Evolutionary conservation across 768 basidiomycete species (phyloP).

Genomic region (Amanita muscaria): DNA sequence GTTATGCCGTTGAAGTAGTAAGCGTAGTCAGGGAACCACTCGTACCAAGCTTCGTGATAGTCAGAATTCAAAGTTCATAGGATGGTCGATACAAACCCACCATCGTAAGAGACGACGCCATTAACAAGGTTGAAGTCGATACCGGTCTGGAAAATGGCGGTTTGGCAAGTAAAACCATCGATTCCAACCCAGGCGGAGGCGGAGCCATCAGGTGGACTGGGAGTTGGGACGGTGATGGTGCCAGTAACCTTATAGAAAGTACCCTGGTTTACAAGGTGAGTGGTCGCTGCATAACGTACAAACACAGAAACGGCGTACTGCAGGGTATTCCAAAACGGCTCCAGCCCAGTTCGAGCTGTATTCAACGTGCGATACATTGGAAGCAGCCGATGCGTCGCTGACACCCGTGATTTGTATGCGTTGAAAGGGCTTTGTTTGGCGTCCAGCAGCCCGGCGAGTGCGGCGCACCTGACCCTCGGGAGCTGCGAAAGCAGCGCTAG

Average conservation of each 20-base stretch:
- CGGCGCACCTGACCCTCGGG: not conserved
- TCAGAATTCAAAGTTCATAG: too few relatives aligned
- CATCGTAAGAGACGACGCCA: not conserved
- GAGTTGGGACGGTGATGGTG: conserved; percentile 26
- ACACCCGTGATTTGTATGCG: too few relatives aligned
- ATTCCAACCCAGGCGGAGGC: conserved; percentile 30
- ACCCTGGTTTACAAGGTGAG: not conserved
- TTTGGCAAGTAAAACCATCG: conserved; percentile 27
- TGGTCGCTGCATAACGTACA: not conserved
- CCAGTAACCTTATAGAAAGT: conserved; percentile 20
- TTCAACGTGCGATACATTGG: conserved; percentile 17
- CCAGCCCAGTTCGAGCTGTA: conserved; percentile 30
- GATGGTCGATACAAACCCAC: not conserved
- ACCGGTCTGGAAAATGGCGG: conserved; percentile 28
- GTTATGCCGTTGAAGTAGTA: not conserved
- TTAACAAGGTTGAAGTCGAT: conserved; percentile 21
- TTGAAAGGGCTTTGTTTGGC: not conserved
- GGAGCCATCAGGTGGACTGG: conserved; percentile 18
- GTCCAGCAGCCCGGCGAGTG: too few relatives aligned
- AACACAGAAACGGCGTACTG: conserved; percentile 11
- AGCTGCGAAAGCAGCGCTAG: not conserved
- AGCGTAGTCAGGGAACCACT: not conserved
- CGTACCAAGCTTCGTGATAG: not conserved
- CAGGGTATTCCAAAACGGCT: conserved; percentile 20
- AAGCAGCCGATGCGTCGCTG: not conserved